Percentiles rank a stretch among this genome's conserved stretches.
phyloP scores from a whole-genome alignment of 2,329 filamentous ascomycete species.

The Cytospora piceicola region DNA sequence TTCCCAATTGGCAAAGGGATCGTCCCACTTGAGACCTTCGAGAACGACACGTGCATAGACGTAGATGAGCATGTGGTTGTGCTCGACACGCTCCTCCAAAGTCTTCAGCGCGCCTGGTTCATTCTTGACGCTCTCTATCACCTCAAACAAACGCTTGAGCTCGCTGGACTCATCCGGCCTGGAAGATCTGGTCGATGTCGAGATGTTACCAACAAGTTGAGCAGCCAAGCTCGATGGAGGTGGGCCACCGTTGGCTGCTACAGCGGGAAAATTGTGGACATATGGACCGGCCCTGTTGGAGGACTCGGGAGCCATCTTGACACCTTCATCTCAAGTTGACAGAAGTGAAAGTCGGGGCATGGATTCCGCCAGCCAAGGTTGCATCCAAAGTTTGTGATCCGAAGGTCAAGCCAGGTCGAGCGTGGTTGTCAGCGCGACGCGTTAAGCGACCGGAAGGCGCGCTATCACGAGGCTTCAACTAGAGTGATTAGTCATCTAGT shows the following conservation, averaged over 20 bases:
- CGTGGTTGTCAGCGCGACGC: constrained; percentile 19
- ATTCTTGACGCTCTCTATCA: constrained; percentile 60
- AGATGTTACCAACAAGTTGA: constrained; percentile 81
- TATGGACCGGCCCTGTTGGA: constrained; percentile 11
- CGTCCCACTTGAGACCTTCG: constrained; percentile 68
- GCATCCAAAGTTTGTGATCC: background rate
- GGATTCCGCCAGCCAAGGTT: background rate
- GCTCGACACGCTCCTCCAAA: constrained; percentile 67
- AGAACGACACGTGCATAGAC: constrained; percentile 81
- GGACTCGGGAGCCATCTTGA: constrained; percentile 25
- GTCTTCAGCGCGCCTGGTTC: constrained; percentile 60
- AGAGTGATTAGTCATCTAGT: background rate
- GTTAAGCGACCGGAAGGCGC: constrained; percentile 9
- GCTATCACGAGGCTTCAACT: constrained; percentile 20
- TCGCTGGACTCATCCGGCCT: constrained; percentile 71
- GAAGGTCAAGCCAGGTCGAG: background rate
- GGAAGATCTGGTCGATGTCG: constrained; percentile 64
- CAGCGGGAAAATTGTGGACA: constrained; percentile 23
- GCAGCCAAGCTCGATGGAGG: constrained; percentile 85
- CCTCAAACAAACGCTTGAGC: constrained; percentile 69
- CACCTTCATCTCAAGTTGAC: constrained; percentile 16
- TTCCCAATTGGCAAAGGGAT: constrained; percentile 65
- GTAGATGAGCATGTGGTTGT: constrained; percentile 85
- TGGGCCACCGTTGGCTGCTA: constrained; percentile 37
- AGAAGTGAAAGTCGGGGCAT: constrained; percentile 15